These are phyloP conservation scores for Lactuca sativa DNA, from an alignment of 129 eudicot genomes.

Conservation along the genomic window DNA sequence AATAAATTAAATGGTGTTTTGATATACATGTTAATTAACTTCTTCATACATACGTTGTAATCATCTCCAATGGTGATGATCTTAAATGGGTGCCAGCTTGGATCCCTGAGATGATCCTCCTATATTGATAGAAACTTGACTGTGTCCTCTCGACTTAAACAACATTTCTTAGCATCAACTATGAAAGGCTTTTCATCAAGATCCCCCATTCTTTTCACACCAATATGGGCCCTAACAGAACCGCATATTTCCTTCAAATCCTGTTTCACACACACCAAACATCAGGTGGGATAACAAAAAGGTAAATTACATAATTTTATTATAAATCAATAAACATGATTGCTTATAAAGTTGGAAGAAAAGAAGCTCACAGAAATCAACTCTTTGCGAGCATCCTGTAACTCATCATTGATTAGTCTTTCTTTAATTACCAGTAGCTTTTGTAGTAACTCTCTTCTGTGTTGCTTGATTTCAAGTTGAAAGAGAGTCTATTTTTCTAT, in stretches of 20 bases:
- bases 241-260: conserved; percentile 35
- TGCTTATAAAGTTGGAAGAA: not conserved
- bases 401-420: conserved; percentile 57
- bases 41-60: conserved; percentile 29
- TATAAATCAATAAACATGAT: too few species aligned
- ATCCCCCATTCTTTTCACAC: conserved; percentile 73
- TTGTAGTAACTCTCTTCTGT: too few species aligned
- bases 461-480: too few species aligned
- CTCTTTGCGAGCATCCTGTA: conserved; percentile 73
- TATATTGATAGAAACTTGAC: too few species aligned
- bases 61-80: conserved; percentile 31
- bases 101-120: conserved; percentile 54
- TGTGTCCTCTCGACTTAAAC: too few species aligned
- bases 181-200: conserved; percentile 51
- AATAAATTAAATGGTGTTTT: too few species aligned
- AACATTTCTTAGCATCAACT: conserved; percentile 40
- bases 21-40: too few species aligned
- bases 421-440: too few species aligned
- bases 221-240: conserved; percentile 25
- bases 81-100: conserved; percentile 93
- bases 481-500: too few species aligned
- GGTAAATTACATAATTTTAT: too few species aligned
- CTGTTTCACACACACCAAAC: conserved; percentile 28
- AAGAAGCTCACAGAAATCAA: conserved; percentile 45
- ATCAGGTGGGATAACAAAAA: too few species aligned